Evolutionary conservation across 352 stramenopile genomes (phyloP).

Genomic region (Globisporangium spiculum): DNA sequence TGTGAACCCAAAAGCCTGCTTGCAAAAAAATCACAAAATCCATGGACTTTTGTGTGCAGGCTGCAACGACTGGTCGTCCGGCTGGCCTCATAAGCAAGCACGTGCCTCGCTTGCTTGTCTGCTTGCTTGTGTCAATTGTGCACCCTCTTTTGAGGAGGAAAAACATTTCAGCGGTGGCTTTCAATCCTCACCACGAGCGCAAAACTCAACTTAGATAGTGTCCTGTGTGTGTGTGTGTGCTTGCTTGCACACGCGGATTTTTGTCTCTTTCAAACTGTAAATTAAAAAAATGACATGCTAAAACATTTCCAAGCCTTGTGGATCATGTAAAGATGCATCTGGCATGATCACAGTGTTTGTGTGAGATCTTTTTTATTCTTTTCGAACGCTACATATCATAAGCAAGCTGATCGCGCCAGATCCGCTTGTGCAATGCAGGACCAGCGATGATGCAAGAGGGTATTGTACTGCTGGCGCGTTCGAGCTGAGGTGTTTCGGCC

Average conservation of each 20-base stretch:
- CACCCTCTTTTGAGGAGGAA: neutral
- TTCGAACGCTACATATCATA: neutral
- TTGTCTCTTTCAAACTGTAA: neutral
- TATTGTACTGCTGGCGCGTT: neutral
- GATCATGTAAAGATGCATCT: neutral
- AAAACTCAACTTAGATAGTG: neutral
- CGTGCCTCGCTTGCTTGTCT: neutral
- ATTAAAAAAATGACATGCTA: neutral
- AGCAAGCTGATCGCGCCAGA: neutral
- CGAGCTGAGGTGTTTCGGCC: neutral
- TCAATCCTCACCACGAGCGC: neutral
- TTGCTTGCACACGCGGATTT: too few relatives aligned
- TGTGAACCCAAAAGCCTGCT: neutral
- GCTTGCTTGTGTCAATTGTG: neutral
- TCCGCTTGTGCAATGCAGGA: neutral
- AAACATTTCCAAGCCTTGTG: neutral
- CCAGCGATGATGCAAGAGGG: neutral
- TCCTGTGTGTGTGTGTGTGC: too few relatives aligned
- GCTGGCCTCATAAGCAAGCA: neutral
- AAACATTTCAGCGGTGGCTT: neutral
- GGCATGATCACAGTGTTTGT: neutral
- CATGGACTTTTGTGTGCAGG: neutral
- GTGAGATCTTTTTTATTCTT: neutral
- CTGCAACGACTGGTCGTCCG: neutral
- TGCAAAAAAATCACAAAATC: neutral